A percentile compares a stretch with the other conserved stretches of the same genome.
Conservation (phyloP, 2,329 filamentous ascomycete genomes). For the Penicillium thymicola region DNA sequence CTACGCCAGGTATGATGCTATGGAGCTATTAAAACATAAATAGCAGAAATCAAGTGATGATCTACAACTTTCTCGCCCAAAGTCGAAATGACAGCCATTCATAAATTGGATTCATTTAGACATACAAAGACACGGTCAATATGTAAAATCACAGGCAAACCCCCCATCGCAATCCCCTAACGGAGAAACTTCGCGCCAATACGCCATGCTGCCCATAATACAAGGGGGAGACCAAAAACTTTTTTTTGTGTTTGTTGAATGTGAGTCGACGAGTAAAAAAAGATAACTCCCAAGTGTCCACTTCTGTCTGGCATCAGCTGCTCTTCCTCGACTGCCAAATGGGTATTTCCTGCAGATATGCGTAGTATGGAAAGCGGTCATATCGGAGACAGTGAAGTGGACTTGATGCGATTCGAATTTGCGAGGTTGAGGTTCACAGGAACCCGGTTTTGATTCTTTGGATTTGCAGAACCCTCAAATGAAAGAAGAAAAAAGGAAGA, state of each 20-base stretch:
- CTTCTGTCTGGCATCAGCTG: constrained; percentile 4
- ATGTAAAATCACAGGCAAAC: constrained; percentile 23
- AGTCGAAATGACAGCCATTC: background rate
- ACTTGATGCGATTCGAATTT: constrained; percentile 7
- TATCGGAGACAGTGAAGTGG: constrained; percentile 4
- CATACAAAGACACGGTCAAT: constrained; percentile 19
- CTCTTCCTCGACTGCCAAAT: background rate
- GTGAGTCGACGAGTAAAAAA: constrained; percentile 5
- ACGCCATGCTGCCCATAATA: constrained; percentile 42
- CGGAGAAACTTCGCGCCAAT: constrained; percentile 35
- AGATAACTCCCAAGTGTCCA: constrained; percentile 22
- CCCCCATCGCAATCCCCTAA: constrained; percentile 18
- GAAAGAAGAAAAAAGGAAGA: background rate
- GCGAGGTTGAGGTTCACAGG: constrained; percentile 1
- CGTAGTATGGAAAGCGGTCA: background rate
- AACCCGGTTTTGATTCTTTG: background rate
- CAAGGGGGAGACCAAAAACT: constrained; percentile 27
- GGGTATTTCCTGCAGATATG: background rate
- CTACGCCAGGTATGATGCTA: background rate
- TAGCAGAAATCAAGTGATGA: too few species aligned
- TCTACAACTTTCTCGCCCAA: too few species aligned
- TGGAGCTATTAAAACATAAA: background rate
- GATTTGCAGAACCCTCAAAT: background rate
- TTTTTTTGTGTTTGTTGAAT: constrained; percentile 24
- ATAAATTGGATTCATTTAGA: constrained; percentile 21